A percentile compares a stretch with the other conserved stretches of the same genome.
Evolutionary conservation across 2,329 filamentous ascomycete genomes (phyloP).

Genomic region (Xylariales sp.): DNA sequence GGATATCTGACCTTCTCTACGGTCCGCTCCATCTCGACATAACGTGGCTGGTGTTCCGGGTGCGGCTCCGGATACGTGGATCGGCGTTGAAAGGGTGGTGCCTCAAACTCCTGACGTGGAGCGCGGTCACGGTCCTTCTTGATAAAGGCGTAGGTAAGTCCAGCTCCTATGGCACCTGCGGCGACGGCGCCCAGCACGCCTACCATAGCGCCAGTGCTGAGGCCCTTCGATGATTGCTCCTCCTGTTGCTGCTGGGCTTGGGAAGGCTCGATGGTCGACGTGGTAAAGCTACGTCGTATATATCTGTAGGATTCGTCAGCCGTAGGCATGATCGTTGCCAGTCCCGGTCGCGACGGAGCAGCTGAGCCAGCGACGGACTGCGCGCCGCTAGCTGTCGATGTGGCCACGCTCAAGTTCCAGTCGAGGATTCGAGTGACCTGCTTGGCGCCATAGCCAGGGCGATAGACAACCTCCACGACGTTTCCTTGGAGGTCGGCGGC

Average conservation of each 20-base stretch:
- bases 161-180: conserved; percentile 74
- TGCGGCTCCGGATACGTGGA: conserved; percentile 59
- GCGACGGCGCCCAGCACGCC: conserved; percentile 80
- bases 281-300: conserved; percentile 52
- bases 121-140: conserved; percentile 63
- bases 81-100: conserved; percentile 56
- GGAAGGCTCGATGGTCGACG: conserved; percentile 48
- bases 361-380: conserved; percentile 42
- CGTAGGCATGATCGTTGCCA: conserved; percentile 34
- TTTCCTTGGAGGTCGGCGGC: conserved; percentile 86
- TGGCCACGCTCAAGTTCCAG: conserved; percentile 61
- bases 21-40: conserved; percentile 53
- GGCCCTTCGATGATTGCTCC: conserved; percentile 34
- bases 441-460: conserved; percentile 52
- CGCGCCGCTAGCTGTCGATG: conserved; percentile 44
- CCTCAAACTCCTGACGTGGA: conserved; percentile 56
- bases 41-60: conserved; percentile 51
- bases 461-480: conserved; percentile 79
- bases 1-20: conserved; percentile 55
- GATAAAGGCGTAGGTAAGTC: conserved; percentile 77
- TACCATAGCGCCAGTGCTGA: conserved; percentile 69
- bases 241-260: conserved; percentile 44
- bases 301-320: conserved; percentile 45
- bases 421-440: conserved; percentile 59
- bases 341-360: conserved; percentile 40